Conservation (phyloP, 169 alveolate species). For the Eimeria zaria region DNA sequence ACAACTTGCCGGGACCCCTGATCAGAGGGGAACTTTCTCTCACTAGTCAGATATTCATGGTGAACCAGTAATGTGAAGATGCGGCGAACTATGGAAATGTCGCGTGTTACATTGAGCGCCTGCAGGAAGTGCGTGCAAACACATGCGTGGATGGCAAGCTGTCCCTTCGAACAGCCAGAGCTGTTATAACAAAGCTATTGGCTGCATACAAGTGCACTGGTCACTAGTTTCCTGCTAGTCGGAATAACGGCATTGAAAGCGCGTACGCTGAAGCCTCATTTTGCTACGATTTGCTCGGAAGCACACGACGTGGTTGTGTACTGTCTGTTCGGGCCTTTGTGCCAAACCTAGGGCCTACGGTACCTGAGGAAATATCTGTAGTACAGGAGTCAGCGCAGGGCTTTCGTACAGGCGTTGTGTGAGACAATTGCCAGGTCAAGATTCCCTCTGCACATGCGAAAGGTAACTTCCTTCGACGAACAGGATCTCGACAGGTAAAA, state of each 20-base stretch:
- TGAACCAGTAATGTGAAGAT: background rate
- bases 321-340: background rate
- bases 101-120: background rate
- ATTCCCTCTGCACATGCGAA: background rate
- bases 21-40: background rate
- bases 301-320: background rate
- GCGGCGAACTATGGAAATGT: background rate
- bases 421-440: background rate
- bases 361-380: background rate
- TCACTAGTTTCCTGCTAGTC: background rate
- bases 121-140: slow-evolving; percentile 34
- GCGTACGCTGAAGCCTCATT: slow-evolving; percentile 1
- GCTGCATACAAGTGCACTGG: background rate
- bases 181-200: background rate
- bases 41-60: background rate
- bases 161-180: background rate
- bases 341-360: background rate
- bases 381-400: background rate
- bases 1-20: background rate
- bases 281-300: background rate
- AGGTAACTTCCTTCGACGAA: background rate
- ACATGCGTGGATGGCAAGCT: background rate
- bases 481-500: background rate
- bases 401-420: background rate
- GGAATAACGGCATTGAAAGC: background rate